These are phyloP conservation scores for Mariannaea elegans DNA, from an alignment of 2,329 filamentous ascomycete species.

Conservation along the genomic window DNA sequence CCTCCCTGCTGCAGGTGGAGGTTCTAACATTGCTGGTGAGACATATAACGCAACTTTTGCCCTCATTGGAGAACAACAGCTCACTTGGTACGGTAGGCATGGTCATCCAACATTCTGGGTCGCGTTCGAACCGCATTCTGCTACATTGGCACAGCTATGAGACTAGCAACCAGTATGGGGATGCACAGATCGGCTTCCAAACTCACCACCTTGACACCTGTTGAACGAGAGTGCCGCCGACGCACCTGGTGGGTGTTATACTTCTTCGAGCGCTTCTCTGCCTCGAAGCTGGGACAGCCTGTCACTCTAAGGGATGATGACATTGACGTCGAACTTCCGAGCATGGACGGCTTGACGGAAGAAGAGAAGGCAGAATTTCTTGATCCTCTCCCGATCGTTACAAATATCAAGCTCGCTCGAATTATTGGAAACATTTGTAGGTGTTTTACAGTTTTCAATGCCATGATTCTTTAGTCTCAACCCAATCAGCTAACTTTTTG, in stretches of 20 bases:
- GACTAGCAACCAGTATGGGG: slow-evolving; percentile 52
- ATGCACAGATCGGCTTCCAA: slow-evolving; percentile 48
- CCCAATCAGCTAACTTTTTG: background rate
- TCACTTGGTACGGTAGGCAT: slow-evolving; percentile 23
- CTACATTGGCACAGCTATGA: slow-evolving; percentile 47
- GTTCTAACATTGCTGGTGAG: slow-evolving; percentile 44
- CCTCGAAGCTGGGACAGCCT: slow-evolving; percentile 45
- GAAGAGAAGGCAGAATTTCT: slow-evolving; percentile 43
- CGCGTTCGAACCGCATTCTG: slow-evolving; percentile 44
- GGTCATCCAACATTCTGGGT: slow-evolving; percentile 47
- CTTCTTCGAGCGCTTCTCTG: slow-evolving; percentile 45
- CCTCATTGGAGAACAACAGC: background rate
- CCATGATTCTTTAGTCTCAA: background rate
- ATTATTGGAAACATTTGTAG: slow-evolving; percentile 43
- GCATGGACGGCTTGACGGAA: slow-evolving; percentile 39
- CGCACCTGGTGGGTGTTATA: slow-evolving; percentile 47
- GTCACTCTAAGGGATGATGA: slow-evolving; percentile 44
- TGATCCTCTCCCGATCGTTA: slow-evolving; percentile 39
- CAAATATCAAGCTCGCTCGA: slow-evolving; percentile 41
- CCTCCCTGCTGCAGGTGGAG: slow-evolving; percentile 54
- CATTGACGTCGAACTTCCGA: slow-evolving; percentile 45
- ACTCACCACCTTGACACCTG: slow-evolving; percentile 28
- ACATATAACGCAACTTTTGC: rapidly evolving
- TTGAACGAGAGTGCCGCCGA: slow-evolving; percentile 38
- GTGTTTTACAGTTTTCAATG: rapidly evolving